These are phyloP conservation scores for Pueraria montana DNA, from an alignment of 306 rosid species.

Conservation along the genomic window DNA sequence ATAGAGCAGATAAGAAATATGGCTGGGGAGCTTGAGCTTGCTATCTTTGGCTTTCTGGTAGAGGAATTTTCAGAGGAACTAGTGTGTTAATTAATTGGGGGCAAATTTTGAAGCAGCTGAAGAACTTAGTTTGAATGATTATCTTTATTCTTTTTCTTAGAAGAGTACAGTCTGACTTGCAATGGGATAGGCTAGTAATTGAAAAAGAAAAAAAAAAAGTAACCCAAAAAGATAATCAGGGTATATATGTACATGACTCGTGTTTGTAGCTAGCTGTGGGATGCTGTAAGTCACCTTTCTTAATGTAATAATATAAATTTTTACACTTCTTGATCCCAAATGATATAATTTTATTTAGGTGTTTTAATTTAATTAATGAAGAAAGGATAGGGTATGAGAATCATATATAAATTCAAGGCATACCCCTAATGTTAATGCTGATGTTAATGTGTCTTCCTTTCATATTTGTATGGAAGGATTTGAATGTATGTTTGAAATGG, in stretches of 20 bases:
- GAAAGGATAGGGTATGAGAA: too few species aligned
- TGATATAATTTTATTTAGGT: too few species aligned
- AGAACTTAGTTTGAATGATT: slow-evolving; percentile 41
- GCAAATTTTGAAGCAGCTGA: slow-evolving; percentile 41
- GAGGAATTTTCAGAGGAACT: slow-evolving; percentile 79
- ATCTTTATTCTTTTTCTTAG: slow-evolving; percentile 49
- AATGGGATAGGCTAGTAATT: slow-evolving; percentile 60
- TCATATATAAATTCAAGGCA: background rate
- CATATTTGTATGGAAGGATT: background rate
- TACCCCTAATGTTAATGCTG: background rate
- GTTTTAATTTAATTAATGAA: too few species aligned
- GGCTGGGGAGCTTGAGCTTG: slow-evolving; percentile 72
- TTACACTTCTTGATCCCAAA: slow-evolving; percentile 37
- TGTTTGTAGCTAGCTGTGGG: slow-evolving; percentile 57
- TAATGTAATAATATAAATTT: slow-evolving; percentile 55
- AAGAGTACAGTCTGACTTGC: slow-evolving; percentile 58
- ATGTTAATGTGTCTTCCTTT: too few species aligned
- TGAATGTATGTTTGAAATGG: background rate
- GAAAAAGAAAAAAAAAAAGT: slow-evolving; percentile 19
- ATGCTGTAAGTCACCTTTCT: slow-evolving; percentile 54
- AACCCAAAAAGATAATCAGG: slow-evolving; percentile 46
- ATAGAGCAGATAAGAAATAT: slow-evolving; percentile 62
- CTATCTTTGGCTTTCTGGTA: slow-evolving; percentile 71
- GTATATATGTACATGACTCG: slow-evolving; percentile 66
- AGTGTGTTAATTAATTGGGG: slow-evolving; percentile 48